phyloP scores from a whole-genome alignment of 352 stramenopile genomes.

The Globisporangium polare region DNA sequence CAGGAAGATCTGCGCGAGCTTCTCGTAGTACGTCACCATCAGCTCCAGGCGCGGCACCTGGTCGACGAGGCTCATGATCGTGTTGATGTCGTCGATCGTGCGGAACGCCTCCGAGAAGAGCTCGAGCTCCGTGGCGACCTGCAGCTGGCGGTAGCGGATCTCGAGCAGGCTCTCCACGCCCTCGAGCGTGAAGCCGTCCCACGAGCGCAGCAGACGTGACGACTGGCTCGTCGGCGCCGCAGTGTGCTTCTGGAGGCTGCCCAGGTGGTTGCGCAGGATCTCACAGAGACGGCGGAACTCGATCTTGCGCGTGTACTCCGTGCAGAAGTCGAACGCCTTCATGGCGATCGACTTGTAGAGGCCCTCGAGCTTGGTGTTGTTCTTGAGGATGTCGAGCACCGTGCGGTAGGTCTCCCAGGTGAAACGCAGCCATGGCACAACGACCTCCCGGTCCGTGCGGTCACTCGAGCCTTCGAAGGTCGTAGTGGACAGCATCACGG shows the following conservation, averaged over 20 bases:
- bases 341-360: slow-evolving; percentile 78
- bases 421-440: slow-evolving; percentile 94
- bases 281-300: slow-evolving; percentile 97
- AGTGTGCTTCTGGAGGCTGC: slow-evolving; percentile 92
- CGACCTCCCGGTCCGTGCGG: slow-evolving; percentile 92
- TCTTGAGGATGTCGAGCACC: slow-evolving; percentile 97
- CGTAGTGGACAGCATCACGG: slow-evolving; percentile 96
- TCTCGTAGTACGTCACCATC: slow-evolving; percentile 98
- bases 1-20: slow-evolving; percentile 96
- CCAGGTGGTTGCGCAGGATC: slow-evolving; percentile 96
- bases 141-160: slow-evolving; percentile 96
- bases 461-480: slow-evolving; percentile 94
- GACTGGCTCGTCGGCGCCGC: slow-evolving; percentile 66
- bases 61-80: slow-evolving; percentile 90
- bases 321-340: slow-evolving; percentile 82
- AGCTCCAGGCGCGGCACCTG: slow-evolving; percentile 92
- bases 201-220: slow-evolving; percentile 89
- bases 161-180: slow-evolving; percentile 95
- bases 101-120: slow-evolving; percentile 98
- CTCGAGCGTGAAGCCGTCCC: slow-evolving; percentile 95
- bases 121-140: slow-evolving; percentile 93
- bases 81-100: slow-evolving; percentile 99
- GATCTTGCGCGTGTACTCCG: slow-evolving; percentile 89
- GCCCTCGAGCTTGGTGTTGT: slow-evolving; percentile 91
- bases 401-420: slow-evolving; percentile 98